Evolutionary conservation across 108 stramenopile genomes (phyloP).

Genomic region (Conticribra guillardii): DNA sequence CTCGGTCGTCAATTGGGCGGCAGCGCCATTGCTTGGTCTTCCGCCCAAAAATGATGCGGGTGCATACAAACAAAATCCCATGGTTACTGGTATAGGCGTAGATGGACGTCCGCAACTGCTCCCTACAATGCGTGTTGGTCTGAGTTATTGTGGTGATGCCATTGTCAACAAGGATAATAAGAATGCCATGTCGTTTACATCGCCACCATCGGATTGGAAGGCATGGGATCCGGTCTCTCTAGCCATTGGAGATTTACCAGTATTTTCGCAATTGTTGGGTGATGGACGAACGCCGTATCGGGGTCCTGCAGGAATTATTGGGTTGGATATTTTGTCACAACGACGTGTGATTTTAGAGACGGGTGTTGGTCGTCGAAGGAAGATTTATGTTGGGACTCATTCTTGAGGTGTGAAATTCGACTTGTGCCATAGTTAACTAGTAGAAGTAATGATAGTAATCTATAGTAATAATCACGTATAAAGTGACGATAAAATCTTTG

Average conservation of each 20-base stretch:
- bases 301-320: slow-evolving; percentile 76
- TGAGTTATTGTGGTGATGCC: slow-evolving; percentile 66
- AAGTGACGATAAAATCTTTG: too few relatives aligned
- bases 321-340: slow-evolving; percentile 76
- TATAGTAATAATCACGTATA: neutral
- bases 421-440: slow-evolving; percentile 1
- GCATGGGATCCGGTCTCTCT: slow-evolving; percentile 67
- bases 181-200: slow-evolving; percentile 49
- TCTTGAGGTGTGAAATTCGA: too few relatives aligned
- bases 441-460: neutral
- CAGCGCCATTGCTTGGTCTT: slow-evolving; percentile 60
- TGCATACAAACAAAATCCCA: slow-evolving; percentile 56
- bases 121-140: slow-evolving; percentile 48
- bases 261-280: slow-evolving; percentile 66
- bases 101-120: slow-evolving; percentile 67
- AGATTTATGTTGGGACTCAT: slow-evolving; percentile 34
- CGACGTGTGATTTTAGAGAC: slow-evolving; percentile 78
- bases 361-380: slow-evolving; percentile 48
- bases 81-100: slow-evolving; percentile 62
- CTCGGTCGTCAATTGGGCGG: slow-evolving; percentile 72
- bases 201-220: slow-evolving; percentile 61
- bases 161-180: slow-evolving; percentile 38
- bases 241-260: slow-evolving; percentile 78
- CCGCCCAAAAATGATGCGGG: slow-evolving; percentile 54
- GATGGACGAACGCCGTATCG: slow-evolving; percentile 67